A percentile compares a stretch with the other conserved stretches of the same genome.
These are phyloP conservation scores for Trichophyton benhamiae DNA, from an alignment of 2,329 filamentous ascomycete species.

Conservation along the genomic window DNA sequence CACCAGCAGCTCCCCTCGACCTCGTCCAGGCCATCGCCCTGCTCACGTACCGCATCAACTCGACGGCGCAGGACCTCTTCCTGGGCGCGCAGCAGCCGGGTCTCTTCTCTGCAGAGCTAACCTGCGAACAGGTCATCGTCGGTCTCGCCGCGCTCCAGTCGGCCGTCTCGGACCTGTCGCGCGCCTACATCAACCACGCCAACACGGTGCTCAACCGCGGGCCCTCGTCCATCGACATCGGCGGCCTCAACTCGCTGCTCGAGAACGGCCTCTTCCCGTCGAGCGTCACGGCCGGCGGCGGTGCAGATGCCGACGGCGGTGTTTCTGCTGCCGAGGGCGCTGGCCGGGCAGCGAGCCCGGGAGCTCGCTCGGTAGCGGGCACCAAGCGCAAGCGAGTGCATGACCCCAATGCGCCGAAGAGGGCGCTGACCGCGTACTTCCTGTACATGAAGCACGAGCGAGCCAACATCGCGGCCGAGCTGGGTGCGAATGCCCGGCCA, in stretches of 20 bases:
- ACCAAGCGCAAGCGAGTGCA: conserved; percentile 74
- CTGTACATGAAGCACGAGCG: conserved; percentile 84
- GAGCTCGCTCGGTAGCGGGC: conserved; percentile 34
- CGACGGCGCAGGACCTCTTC: neutral
- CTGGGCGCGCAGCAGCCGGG: neutral
- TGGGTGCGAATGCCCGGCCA: conserved; percentile 63
- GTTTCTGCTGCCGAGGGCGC: neutral
- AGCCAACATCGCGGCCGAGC: conserved; percentile 64
- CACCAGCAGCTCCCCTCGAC: neutral
- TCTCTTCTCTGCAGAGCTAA: conserved; percentile 16
- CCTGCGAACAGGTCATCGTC: conserved; percentile 51
- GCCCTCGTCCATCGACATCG: conserved; percentile 41
- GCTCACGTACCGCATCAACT: conserved; percentile 1
- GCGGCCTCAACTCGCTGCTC: conserved; percentile 35
- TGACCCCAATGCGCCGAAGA: conserved; percentile 90
- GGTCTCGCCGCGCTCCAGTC: conserved; percentile 68
- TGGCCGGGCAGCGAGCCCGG: conserved; percentile 9
- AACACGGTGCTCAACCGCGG: conserved; percentile 63
- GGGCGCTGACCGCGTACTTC: conserved; percentile 88
- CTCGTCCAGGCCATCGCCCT: neutral
- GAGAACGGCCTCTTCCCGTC: conserved; percentile 34
- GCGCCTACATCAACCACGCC: conserved; percentile 78
- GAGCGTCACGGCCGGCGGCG: conserved; percentile 13
- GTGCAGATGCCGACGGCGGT: neutral
- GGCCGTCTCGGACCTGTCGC: conserved; percentile 64